phyloP scores from a whole-genome alignment of 1,139 yeast species.

The Sugiyamaella grinbergsii region DNA sequence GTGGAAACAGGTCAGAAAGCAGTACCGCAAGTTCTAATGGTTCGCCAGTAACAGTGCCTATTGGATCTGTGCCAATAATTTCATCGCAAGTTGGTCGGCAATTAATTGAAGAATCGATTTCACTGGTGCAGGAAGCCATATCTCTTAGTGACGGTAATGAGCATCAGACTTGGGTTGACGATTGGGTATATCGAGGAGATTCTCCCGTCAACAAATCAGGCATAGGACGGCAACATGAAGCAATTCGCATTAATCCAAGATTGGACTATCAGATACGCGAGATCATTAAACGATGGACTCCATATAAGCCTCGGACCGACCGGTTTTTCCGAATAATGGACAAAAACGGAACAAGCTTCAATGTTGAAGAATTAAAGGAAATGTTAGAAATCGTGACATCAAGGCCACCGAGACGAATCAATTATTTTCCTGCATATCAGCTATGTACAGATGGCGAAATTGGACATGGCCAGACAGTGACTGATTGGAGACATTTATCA shows the following conservation, averaged over 20 bases:
- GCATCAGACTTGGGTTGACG: conserved; percentile 25
- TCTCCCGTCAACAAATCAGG: conserved; percentile 20
- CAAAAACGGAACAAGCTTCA: conserved; percentile 30
- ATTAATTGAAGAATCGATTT: conserved; percentile 24
- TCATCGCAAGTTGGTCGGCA: conserved; percentile 1
- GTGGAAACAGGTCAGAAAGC: conserved; percentile 12
- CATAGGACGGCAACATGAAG: conserved; percentile 17
- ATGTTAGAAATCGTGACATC: conserved; percentile 32
- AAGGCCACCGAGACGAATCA: conserved; percentile 35
- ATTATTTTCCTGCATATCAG: conserved; percentile 33
- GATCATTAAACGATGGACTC: conserved; percentile 29
- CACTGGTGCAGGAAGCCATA: conserved; percentile 23
- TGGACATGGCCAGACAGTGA: conserved; percentile 34
- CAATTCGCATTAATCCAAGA: conserved; percentile 6
- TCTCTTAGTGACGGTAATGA: conserved; percentile 24
- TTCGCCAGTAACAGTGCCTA: conserved; percentile 14
- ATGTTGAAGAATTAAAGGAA: conserved; percentile 33
- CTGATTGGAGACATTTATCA: conserved; percentile 31
- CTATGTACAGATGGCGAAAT: conserved; percentile 32
- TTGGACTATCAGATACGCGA: conserved; percentile 25
- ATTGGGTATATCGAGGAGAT: conserved; percentile 14
- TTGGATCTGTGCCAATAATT: neutral
- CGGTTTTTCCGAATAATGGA: conserved; percentile 34
- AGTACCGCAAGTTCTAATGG: conserved; percentile 13
- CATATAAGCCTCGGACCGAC: conserved; percentile 29